These are phyloP conservation scores for Polysphondylium violaceum DNA, from an alignment of 78 protist species.

Conservation along the genomic window DNA sequence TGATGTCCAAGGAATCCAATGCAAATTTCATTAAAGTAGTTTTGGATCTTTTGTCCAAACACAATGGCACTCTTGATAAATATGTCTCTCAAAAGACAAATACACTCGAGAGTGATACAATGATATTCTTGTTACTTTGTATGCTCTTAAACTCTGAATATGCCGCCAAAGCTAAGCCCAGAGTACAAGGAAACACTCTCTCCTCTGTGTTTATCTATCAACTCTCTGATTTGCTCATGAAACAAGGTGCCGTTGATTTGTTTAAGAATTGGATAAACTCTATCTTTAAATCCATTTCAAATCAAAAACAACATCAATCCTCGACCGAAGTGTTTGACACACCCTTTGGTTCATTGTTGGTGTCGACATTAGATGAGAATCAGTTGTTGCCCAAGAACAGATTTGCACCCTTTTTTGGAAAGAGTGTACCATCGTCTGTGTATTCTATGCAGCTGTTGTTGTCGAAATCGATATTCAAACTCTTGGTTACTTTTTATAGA, in stretches of 20 bases:
- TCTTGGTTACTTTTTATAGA: constrained; percentile 44
- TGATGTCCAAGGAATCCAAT: background rate
- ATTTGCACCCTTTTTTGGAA: constrained; percentile 49
- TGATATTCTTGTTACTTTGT: constrained; percentile 7
- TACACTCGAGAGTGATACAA: constrained; percentile 21
- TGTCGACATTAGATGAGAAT: background rate
- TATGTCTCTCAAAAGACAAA: constrained; percentile 10
- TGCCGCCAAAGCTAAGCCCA: constrained; percentile 11
- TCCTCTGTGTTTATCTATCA: constrained; percentile 4
- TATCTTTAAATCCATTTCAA: background rate
- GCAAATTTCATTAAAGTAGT: background rate
- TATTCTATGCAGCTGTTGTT: background rate
- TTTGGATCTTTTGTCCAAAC: background rate
- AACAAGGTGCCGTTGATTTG: background rate
- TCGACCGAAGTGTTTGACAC: background rate
- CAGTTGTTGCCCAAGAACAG: constrained; percentile 44
- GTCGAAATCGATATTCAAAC: constrained; percentile 29
- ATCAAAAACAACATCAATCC: background rate
- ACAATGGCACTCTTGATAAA: constrained; percentile 1
- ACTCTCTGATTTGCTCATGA: constrained; percentile 2
- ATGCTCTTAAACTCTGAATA: constrained; percentile 47
- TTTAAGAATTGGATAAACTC: constrained; percentile 8
- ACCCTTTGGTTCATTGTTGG: constrained; percentile 61
- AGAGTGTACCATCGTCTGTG: constrained; percentile 10
- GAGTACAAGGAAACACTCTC: background rate